Evolutionary conservation across 306 rosid species (phyloP), one percentile per base, ranked within the genome.

Genomic region (Sindora glabra): DNA sequence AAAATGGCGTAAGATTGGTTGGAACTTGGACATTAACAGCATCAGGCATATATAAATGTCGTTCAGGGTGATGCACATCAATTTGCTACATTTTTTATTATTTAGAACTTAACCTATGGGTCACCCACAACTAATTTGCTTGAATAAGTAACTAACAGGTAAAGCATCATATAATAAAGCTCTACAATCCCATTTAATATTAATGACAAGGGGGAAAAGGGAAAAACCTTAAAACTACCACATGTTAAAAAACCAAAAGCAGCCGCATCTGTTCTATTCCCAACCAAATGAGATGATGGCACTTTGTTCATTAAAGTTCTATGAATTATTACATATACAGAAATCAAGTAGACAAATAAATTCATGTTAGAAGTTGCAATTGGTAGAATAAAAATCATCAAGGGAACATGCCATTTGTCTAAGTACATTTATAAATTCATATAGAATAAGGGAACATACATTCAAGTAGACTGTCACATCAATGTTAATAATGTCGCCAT

Each of bases 401-500:
- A 49, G 26, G 33, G 17, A 26, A 23, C 42, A 41, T 39, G 30
- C 29, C 22, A 15, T 36, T 38, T 45, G 52, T 6, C 48, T 52
- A 29, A 47, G n/a, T n/a, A n/a, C 19, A 11, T 39, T 46, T 18
- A 39, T 22, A 25, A 55, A 16, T 44, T n/a, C 21, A 64, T 6
- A 4, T 27, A 47, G 72, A 58, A 42, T 18, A 37, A 46, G 71
- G 74, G 62, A 71, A 51, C 94, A 44, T 86, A 92, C 98, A 73
- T 92, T 82, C 76, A 92, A 79, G 78, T 92, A 92, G 59, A 89
- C 95, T 5, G 99, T 92, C 73, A 92, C 99, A 15, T 92, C 99
- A 60, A 92, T 92, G 75, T 92, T 89, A 69, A 92, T 74, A 53
- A 92, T 89, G 78, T 92, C 99, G 46, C 99, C 99, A 63, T 64